Base-by-base conservation (phyloP, 2,329 filamentous ascomycete genomes). In the Helotiales sp. region DNA sequence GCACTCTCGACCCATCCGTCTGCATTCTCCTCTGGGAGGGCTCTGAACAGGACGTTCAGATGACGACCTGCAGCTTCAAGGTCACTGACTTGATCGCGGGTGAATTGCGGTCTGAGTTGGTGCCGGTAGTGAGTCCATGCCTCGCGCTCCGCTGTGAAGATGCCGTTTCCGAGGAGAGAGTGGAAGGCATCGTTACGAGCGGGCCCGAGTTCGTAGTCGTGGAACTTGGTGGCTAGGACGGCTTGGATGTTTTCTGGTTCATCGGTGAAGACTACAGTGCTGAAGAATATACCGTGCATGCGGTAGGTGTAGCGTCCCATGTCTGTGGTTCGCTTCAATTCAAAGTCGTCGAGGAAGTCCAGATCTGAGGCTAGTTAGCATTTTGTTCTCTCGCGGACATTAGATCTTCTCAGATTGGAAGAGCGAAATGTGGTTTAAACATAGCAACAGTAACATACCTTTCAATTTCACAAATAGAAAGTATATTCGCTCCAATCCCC, bases 21-120 rank as follows among this genome's bases (percentile, higher is more conserved):
- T 0, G 24, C 47, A 30, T 66, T 68, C 3, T 69, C 66, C 20
- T 71, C 61, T 1, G 75, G 72, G 8, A 73, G 45, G 2, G 70
- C 69, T 32, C 75, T 71, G 57, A 75, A 73, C 2, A 77, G 70
- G 11, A 72, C 68, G 7, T 72, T 79, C 1, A 91, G 82, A 77
- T 94, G 91, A 20, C 83, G 81, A 74, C 72, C 69, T 50, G 79
- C 75, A 32, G 75, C 62, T n/a, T 77, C 77, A 5, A 80, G 71
- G 68, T 79, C 74, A 22, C 73, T 72, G 30, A 77, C 74, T 59
- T 77, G 77, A 30, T 76, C 74, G 6, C 73, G 70, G 2, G 71
- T 71, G 60, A 82, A 81, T 63, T 80, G 79, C 17, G 78, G 78
- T 17, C 77, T 75, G 5, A 81, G 73, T 26, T 80, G 75, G 24